A percentile compares a stretch with the other conserved stretches of the same genome.
These are phyloP conservation scores for Ascochyta pisi DNA, from an alignment of 2,329 filamentous ascomycete species.

Conservation along the genomic window DNA sequence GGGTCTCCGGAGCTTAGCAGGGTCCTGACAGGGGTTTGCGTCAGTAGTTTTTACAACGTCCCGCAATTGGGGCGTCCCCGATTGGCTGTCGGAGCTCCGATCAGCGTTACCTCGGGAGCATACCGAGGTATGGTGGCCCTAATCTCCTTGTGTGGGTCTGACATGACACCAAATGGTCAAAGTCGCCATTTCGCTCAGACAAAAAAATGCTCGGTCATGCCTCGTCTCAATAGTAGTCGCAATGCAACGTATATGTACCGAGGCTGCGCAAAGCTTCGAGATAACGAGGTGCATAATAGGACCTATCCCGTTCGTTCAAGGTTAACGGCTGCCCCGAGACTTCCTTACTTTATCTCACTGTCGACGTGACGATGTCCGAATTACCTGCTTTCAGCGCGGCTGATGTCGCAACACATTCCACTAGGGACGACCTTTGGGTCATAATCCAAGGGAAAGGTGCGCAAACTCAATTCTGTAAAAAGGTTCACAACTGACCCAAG, in stretches of 20 bases:
- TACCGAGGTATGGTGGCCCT: conserved; percentile 15
- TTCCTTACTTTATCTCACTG: background rate
- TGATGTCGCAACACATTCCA: conserved; percentile 61
- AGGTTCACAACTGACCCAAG: background rate
- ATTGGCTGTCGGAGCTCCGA: conserved; percentile 12
- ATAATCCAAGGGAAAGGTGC: conserved; percentile 56
- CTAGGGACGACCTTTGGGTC: conserved; percentile 60
- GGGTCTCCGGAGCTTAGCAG: conserved; percentile 15
- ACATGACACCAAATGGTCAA: conserved; percentile 14
- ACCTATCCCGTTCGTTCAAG: conserved; percentile 14
- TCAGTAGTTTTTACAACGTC: conserved; percentile 6
- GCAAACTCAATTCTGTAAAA: background rate
- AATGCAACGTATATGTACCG: conserved; percentile 13
- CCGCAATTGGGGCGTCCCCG: conserved; percentile 1
- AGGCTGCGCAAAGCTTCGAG: conserved; percentile 16
- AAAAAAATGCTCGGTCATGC: conserved; percentile 14
- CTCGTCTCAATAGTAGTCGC: conserved; percentile 6
- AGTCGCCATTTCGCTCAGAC: conserved; percentile 9
- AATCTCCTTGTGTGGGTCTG: conserved; percentile 14
- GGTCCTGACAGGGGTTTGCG: conserved; percentile 10
- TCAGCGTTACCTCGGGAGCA: conserved; percentile 9
- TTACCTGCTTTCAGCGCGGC: conserved; percentile 20
- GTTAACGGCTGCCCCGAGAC: conserved; percentile 5
- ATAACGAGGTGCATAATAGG: conserved; percentile 17
- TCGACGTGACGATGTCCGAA: conserved; percentile 21